phyloP scores from a whole-genome alignment of 2,329 filamentous ascomycete genomes.

The Nothopassalora personata region DNA sequence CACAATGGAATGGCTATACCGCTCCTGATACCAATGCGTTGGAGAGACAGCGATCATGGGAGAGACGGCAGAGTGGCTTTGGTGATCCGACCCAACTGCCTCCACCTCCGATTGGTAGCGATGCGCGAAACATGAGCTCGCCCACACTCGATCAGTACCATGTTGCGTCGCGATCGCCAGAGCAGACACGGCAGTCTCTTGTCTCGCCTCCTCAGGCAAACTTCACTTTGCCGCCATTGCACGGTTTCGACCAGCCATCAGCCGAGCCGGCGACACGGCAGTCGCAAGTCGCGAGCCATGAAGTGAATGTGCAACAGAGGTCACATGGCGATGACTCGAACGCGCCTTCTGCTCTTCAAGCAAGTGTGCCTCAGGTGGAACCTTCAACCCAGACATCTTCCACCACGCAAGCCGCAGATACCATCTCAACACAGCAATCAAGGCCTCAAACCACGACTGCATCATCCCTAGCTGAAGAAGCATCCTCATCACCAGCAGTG shows the following conservation, averaged over 20 bases:
- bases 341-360: background rate
- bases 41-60: slow-evolving; percentile 24
- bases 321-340: slow-evolving; percentile 15
- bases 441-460: slow-evolving; percentile 1
- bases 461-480: slow-evolving; percentile 4
- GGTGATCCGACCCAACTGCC: slow-evolving; percentile 37
- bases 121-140: slow-evolving; percentile 35
- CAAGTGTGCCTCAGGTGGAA: background rate
- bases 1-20: slow-evolving; percentile 21
- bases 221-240: slow-evolving; percentile 40
- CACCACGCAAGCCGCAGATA: background rate
- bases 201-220: slow-evolving; percentile 29
- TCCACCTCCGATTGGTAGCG: slow-evolving; percentile 30
- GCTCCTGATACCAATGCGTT: slow-evolving; percentile 12
- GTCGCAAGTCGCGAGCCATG: slow-evolving; percentile 18
- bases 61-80: slow-evolving; percentile 29
- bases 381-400: background rate
- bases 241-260: slow-evolving; percentile 25
- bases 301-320: background rate
- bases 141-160: slow-evolving; percentile 46
- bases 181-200: slow-evolving; percentile 37
- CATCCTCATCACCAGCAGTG: slow-evolving; percentile 29
- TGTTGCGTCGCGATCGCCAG: slow-evolving; percentile 41
- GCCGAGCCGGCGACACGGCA: slow-evolving; percentile 11
- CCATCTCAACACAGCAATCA: slow-evolving; percentile 1